These are phyloP conservation scores for Nematocida major DNA, from an alignment of 371 early-diverging fungal species.

Conservation along the genomic window DNA sequence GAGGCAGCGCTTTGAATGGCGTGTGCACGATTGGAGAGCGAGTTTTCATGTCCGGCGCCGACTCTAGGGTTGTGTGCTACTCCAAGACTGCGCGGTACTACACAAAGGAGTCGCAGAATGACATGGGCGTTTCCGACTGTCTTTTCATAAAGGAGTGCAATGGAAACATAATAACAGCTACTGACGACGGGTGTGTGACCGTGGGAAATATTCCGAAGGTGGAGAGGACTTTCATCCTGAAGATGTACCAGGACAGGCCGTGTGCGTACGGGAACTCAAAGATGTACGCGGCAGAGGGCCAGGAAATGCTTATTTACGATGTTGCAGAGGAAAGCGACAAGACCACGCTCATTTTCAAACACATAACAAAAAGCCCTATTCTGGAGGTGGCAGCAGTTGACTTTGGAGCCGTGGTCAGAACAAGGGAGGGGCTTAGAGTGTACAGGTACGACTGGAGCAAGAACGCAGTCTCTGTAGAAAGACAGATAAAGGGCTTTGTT, in stretches of 20 bases:
- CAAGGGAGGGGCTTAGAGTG: background rate
- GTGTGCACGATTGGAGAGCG: background rate
- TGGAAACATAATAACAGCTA: background rate
- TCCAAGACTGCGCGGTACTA: background rate
- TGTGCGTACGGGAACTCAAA: background rate
- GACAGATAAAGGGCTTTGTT: background rate
- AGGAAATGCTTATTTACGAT: conserved; percentile 7
- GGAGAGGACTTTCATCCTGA: background rate
- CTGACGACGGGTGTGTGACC: background rate
- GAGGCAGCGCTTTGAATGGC: conserved; percentile 7
- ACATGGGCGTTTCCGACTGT: background rate
- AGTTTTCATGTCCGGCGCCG: conserved; percentile 16
- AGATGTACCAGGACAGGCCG: background rate
- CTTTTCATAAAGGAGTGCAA: background rate
- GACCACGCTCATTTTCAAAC: background rate
- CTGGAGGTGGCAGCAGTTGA: background rate
- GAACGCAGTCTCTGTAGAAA: background rate
- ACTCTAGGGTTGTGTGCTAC: conserved; percentile 19
- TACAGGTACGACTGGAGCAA: conserved; percentile 10
- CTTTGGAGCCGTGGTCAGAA: conserved; percentile 1
- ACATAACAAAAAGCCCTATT: conserved; percentile 1
- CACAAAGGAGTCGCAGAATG: conserved; percentile 25
- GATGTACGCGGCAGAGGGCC: background rate
- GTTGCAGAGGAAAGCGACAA: background rate
- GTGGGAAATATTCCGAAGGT: background rate